Conservation (phyloP, 176 grass and related monocot species). For the Phragmites australis region DNA sequence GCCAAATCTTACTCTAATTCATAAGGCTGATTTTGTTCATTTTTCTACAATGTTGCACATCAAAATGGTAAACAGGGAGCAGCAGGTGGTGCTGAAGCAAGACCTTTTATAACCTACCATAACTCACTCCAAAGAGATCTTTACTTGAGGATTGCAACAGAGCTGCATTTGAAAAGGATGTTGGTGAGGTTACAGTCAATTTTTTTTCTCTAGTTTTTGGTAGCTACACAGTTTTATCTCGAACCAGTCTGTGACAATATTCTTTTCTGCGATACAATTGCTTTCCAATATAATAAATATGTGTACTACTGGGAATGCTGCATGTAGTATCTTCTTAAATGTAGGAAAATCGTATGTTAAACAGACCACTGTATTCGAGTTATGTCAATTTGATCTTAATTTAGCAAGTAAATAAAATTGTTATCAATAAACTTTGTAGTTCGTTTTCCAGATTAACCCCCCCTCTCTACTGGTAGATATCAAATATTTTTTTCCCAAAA, state of each 20-base stretch:
- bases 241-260: neutral
- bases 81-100: constrained; percentile 96
- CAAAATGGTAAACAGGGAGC: constrained; percentile 62
- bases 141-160: constrained; percentile 97
- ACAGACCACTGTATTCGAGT: neutral
- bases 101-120: constrained; percentile 94
- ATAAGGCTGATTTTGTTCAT: neutral
- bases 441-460: constrained; percentile 6
- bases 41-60: neutral
- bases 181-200: constrained; percentile 67
- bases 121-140: constrained; percentile 99
- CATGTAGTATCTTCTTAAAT: constrained; percentile 26
- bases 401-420: constrained; percentile 2
- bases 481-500: constrained; percentile 4
- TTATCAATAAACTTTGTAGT: constrained; percentile 24
- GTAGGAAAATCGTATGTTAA: neutral
- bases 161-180: constrained; percentile 97
- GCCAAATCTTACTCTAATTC: neutral
- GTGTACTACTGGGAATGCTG: neutral
- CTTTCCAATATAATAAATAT: constrained; percentile 23
- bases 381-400: constrained; percentile 6
- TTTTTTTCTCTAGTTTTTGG: constrained; percentile 2
- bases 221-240: neutral
- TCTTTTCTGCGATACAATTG: neutral
- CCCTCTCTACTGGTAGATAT: constrained; percentile 13